Conservation (phyloP, 2,329 filamentous ascomycete species). For the Tolypocladium endophyticum region DNA sequence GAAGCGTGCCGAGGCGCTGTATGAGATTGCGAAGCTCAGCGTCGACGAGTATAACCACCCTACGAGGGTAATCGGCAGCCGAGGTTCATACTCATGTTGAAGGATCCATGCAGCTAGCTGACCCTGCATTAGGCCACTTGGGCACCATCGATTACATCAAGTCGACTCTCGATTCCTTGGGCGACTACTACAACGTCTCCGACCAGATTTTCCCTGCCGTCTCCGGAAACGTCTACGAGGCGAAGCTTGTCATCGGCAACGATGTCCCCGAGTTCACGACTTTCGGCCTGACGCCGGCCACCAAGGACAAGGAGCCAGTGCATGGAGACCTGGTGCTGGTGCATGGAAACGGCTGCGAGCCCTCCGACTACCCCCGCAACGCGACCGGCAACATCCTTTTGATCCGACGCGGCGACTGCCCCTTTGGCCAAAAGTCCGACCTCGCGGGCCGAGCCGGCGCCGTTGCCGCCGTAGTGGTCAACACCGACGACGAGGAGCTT, state of each 20-base stretch:
- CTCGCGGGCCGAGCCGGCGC: conserved; percentile 61
- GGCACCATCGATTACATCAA: conserved; percentile 55
- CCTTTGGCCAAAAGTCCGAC: conserved; percentile 62
- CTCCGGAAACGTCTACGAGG: conserved; percentile 49
- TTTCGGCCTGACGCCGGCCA: conserved; percentile 60
- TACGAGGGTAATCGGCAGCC: conserved; percentile 59
- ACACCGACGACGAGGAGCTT: conserved; percentile 53
- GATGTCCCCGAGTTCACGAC: conserved; percentile 38
- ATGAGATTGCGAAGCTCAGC: conserved; percentile 48
- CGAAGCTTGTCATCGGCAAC: conserved; percentile 44
- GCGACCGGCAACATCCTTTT: conserved; percentile 58
- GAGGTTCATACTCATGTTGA: conserved; percentile 27
- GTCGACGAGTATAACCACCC: conserved; percentile 55
- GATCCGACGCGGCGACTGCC: conserved; percentile 57
- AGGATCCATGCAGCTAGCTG: background rate
- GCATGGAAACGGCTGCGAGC: conserved; percentile 50
- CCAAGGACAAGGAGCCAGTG: conserved; percentile 46
- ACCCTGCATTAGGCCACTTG: conserved; percentile 39
- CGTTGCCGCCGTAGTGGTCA: conserved; percentile 62
- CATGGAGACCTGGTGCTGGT: conserved; percentile 50
- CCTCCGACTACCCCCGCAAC: conserved; percentile 49
- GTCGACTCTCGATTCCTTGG: conserved; percentile 39
- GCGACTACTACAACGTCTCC: conserved; percentile 51
- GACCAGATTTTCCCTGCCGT: conserved; percentile 55
- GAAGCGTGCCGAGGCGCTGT: conserved; percentile 49